These are phyloP conservation scores for Aphanomyces euteiches DNA, from an alignment of 352 stramenopile species.

Conservation along the genomic window DNA sequence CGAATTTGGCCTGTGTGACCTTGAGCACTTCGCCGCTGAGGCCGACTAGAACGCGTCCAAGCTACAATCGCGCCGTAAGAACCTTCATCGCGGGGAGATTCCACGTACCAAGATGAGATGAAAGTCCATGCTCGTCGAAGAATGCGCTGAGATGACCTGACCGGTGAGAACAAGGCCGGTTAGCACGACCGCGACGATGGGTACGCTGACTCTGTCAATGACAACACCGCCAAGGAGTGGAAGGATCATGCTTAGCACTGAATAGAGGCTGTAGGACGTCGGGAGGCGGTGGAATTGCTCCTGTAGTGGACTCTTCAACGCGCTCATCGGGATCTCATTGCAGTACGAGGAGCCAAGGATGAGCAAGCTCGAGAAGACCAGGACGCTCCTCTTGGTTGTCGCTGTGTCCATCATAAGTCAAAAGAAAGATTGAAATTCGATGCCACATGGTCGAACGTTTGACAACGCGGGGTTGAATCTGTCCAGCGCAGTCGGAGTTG, in stretches of 20 bases:
- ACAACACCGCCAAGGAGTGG: constrained; percentile 63
- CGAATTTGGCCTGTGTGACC: constrained; percentile 48
- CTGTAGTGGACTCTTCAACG: constrained; percentile 36
- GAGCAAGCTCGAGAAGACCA: constrained; percentile 34
- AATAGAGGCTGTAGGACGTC: constrained; percentile 65
- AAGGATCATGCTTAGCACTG: constrained; percentile 63
- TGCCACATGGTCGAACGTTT: no score
- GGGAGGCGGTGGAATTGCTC: constrained; percentile 31
- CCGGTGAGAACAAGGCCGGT: constrained; percentile 33
- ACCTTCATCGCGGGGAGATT: no score
- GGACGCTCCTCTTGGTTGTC: constrained; percentile 20
- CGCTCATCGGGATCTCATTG: constrained; percentile 39
- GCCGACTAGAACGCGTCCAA: constrained; percentile 59
- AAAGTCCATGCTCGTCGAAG: constrained; percentile 25
- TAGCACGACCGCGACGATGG: constrained; percentile 35
- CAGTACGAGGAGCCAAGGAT: constrained; percentile 39
- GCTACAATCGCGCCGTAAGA: constrained; percentile 21
- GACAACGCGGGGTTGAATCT: no score
- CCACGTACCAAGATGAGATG: constrained; percentile 31
- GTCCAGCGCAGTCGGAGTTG: no score
- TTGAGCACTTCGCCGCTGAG: constrained; percentile 58
- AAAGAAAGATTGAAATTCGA: no score
- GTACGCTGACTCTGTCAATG: constrained; percentile 49
- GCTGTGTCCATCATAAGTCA: background rate
- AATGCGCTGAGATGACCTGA: constrained; percentile 49